These are phyloP conservation scores for Dactylis glomerata DNA, from an alignment of 176 grass and related monocot genomes.

Conservation along the genomic window DNA sequence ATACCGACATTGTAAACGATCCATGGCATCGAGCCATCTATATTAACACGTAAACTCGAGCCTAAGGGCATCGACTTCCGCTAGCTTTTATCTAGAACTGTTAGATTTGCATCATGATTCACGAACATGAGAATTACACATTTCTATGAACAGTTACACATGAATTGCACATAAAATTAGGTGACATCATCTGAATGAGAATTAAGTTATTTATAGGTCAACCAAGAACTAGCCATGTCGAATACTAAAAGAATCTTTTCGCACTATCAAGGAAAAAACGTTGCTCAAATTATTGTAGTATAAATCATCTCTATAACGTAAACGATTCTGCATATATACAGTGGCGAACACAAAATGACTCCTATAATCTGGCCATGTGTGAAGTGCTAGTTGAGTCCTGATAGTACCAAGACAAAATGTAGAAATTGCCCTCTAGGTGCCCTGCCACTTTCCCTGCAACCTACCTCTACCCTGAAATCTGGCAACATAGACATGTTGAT, in stretches of 20 bases:
- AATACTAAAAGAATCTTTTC: neutral
- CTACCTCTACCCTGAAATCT: neutral
- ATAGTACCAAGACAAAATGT: neutral
- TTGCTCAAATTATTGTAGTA: neutral
- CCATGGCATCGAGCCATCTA: too few species aligned
- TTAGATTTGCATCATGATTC: too few species aligned
- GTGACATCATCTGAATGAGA: too few species aligned
- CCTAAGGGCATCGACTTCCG: too few species aligned
- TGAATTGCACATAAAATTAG: too few species aligned
- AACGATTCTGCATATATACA: neutral
- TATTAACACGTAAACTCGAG: too few species aligned
- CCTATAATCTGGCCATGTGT: neutral
- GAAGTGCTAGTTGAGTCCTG: neutral
- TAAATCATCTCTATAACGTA: neutral
- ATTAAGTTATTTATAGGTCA: too few species aligned
- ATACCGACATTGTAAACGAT: too few species aligned
- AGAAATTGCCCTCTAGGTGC: neutral
- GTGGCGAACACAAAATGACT: neutral
- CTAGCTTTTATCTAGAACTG: too few species aligned
- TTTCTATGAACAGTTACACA: too few species aligned
- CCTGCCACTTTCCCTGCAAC: neutral
- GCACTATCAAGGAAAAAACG: neutral
- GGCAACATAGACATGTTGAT: neutral
- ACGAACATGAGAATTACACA: too few species aligned
- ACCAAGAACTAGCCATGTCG: too few species aligned